Evolutionary conservation across 164 flowering plant genomes (phyloP), one percentile per base, ranked within the genome.

Genomic region (Vitis rupestris): DNA sequence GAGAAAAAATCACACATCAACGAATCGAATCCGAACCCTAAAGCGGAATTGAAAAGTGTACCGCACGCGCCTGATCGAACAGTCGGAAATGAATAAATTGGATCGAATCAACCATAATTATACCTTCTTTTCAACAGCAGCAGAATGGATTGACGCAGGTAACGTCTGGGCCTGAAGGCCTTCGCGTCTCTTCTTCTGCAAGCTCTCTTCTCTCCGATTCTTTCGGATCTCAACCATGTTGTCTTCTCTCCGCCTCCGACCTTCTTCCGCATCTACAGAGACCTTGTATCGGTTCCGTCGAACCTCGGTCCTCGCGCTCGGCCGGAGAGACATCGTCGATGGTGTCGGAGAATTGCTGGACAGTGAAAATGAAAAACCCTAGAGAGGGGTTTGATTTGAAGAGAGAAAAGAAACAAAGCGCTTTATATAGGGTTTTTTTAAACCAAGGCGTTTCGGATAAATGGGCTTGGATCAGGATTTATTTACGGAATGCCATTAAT

Each of bases 201-300:
- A 68, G 72, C 83, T 85, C 69, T 87, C 91, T 52, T 87, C 91
- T 14, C 87, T 69, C 19, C 76, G 76, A 55, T 64, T 85, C 88
- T 85, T 87, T 7, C 91, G 77, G 79, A 87, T 84, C 86, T 84
- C 88, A 12, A 86, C 89, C 87, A 87, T 76, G 69, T 82, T 82
- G 54, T 87, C 91, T 70, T 87, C 91, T 49, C 91, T 71, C 63
- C 91, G 70, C 62, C 89, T 61, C 58, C 91, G 84, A 0, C 88
- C 91, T 51, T 87, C 91, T 31, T 87, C 89, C 58, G 91, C 91
- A 55, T 87, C 91, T 48, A 87, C 91, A 44, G 84, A 81, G 27
- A 84, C 88, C 80, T 87, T 87, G 85, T 87, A 87, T 44, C 84
- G 68, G 79, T 78, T 84, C 71, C 87, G 84, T 55, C 91, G 88